Percentiles rank a stretch among this genome's conserved stretches.
Conservation (phyloP, 2,329 filamentous ascomycete species). For the Alternaria sp. region DNA sequence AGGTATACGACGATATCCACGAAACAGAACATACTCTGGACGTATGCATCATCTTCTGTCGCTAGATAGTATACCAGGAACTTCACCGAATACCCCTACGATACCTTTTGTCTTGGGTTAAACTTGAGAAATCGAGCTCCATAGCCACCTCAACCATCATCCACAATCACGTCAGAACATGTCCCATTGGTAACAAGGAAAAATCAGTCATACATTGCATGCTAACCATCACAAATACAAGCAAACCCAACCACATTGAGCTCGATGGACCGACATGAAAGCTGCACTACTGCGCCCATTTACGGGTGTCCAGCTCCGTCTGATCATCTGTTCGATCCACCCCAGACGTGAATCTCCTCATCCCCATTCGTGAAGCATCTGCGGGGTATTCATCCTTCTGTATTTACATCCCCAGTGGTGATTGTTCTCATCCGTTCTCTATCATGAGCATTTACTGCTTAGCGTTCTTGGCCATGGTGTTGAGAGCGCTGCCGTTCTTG, state of each 20-base stretch:
- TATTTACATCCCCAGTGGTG: constrained; percentile 48
- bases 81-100: neutral
- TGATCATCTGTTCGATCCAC: constrained; percentile 34
- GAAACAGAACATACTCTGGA: neutral
- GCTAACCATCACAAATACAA: constrained; percentile 52
- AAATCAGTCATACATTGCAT: constrained; percentile 49
- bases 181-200: constrained; percentile 17
- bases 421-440: constrained; percentile 20
- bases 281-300: constrained; percentile 29
- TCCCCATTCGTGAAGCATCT: constrained; percentile 29
- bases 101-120: neutral
- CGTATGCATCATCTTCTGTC: neutral
- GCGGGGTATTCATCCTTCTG: constrained; percentile 31
- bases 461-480: constrained; percentile 91
- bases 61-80: neutral
- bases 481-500: constrained; percentile 95
- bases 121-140: neutral
- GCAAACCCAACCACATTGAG: constrained; percentile 41
- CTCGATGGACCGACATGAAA: constrained; percentile 41
- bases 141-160: neutral
- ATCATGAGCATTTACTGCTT: constrained; percentile 33
- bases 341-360: constrained; percentile 23
- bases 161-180: neutral
- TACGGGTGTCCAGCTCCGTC: constrained; percentile 26
- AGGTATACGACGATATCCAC: neutral